Percentiles rank a stretch among this genome's conserved stretches.
phyloP scores from a whole-genome alignment of 2,329 filamentous ascomycete genomes.

The Grosmannia clavigera region DNA sequence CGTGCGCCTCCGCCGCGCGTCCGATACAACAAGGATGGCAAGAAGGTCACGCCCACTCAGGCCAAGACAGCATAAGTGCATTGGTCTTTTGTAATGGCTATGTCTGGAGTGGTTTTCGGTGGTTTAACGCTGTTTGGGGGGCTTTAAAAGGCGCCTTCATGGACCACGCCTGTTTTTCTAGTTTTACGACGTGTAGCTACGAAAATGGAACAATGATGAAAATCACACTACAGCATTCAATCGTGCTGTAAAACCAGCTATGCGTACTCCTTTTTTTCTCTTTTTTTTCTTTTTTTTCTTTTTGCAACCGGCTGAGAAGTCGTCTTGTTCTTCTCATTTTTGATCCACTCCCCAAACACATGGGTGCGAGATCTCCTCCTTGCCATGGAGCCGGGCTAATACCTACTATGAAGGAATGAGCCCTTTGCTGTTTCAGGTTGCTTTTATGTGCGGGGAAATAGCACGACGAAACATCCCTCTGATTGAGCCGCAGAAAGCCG shows the following conservation, averaged over 20 bases:
- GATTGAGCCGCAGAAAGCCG: constrained; percentile 1
- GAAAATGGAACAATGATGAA: neutral
- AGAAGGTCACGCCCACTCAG: constrained; percentile 93
- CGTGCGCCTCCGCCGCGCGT: constrained; percentile 94
- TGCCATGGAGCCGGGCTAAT: too few species aligned
- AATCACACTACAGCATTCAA: neutral
- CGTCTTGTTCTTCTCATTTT: too few species aligned
- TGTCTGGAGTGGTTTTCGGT: neutral
- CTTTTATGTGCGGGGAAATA: neutral
- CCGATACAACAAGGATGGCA: constrained; percentile 99
- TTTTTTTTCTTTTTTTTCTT: too few species aligned
- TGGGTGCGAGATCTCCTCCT: too few species aligned
- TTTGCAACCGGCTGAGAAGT: too few species aligned
- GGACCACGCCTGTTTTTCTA: neutral
- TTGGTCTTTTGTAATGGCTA: too few species aligned
- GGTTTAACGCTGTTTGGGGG: constrained; percentile 1
- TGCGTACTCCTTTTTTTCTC: neutral
- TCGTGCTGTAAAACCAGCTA: neutral
- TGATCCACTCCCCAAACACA: too few species aligned
- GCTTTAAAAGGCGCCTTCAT: neutral
- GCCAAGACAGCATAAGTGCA: constrained; percentile 39
- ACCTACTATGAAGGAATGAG: too few species aligned
- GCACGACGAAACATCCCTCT: neutral
- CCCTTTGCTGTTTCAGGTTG: neutral
- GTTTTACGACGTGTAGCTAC: neutral